These are phyloP conservation scores for Termitomyces titanicus DNA, from an alignment of 768 basidiomycete genomes.

Conservation along the genomic window DNA sequence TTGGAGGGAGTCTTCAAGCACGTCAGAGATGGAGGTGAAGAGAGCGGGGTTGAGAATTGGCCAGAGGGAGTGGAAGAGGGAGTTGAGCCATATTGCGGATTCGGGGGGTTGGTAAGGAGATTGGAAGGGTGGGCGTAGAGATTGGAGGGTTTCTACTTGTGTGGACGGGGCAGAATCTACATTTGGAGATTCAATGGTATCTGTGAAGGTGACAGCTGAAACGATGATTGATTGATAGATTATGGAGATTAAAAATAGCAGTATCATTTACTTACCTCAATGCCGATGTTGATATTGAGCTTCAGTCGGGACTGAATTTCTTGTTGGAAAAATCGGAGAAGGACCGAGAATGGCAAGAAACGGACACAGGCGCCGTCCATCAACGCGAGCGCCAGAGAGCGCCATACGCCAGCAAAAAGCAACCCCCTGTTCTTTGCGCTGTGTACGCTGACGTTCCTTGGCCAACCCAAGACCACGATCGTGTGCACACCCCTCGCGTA, in stretches of 20 bases:
- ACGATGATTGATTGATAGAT: no score
- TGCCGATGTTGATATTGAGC: no score
- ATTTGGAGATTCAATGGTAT: not conserved
- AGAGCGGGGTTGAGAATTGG: conserved; percentile 71
- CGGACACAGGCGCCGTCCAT: conserved; percentile 22
- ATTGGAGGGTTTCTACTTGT: no score
- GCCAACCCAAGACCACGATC: conserved; percentile 36
- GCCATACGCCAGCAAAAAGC: conserved; percentile 18
- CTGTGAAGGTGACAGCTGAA: no score
- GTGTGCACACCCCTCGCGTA: conserved; percentile 62
- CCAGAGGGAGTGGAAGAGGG: no score
- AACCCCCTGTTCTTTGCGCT: conserved; percentile 44
- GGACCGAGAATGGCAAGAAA: not conserved
- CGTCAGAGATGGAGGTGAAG: conserved; percentile 54
- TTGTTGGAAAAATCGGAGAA: no score
- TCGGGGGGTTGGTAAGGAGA: conserved; percentile 22
- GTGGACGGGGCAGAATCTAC: not conserved
- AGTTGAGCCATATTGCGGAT: conserved; percentile 57
- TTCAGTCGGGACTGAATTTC: not conserved
- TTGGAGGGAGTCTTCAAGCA: conserved; percentile 61
- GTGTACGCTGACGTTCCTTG: conserved; percentile 56
- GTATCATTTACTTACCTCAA: not conserved
- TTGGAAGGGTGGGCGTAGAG: conserved; percentile 1
- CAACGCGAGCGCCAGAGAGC: conserved; percentile 24
- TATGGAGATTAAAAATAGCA: not conserved